Evolutionary conservation across 495 filamentous ascomycete species (phyloP), one percentile per base, ranked within the genome.

Genomic region (Hypoxylon cercidicola): DNA sequence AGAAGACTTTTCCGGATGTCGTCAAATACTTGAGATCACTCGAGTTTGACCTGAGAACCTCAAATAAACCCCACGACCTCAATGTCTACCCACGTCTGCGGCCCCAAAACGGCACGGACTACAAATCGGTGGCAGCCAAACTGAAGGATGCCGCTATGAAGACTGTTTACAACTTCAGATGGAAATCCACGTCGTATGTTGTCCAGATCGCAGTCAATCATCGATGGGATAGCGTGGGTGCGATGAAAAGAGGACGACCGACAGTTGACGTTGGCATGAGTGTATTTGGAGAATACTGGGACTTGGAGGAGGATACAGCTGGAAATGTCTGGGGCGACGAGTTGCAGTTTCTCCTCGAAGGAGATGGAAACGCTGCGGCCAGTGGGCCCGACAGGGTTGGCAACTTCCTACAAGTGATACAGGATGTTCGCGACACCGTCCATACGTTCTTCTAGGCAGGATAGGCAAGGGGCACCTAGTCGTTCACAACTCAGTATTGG

Each of bases 201-300:
- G 68, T 89, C 3, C 83, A 89, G 57, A 73, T 89, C 18, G 74
- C 82, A 13, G 74, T 86, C 5, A 85, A 85, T 60, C 85, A 85
- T 50, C 76, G 71, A 19, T 88, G 86, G 73, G 62, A 62, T 21
- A 73, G 63, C 15, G 53, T 62, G 21, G 32, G 28, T 13, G 59
- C 60, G 1, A 67, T 71, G 65, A 50, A 28, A 35, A 67, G 18
- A 67, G 60, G 3, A 44, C 9, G 15, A 4, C 57, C 64, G 20
- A 62, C 55, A 5, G 54, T 71, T 43, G 39, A 73, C 10, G 84
- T 84, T 73, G 81, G 78, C 3, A 78, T 84, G 8, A 77, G 78
- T 0, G 40, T 90, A 3, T 85, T 78, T 52, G 76, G 83, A 44
- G 72, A 75, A 2, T 49, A 72, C 20, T 90, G 88, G 88, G 82